These are phyloP conservation scores for Dendrobium nobile DNA, from an alignment of 106 monocot species.

Conservation along the genomic window DNA sequence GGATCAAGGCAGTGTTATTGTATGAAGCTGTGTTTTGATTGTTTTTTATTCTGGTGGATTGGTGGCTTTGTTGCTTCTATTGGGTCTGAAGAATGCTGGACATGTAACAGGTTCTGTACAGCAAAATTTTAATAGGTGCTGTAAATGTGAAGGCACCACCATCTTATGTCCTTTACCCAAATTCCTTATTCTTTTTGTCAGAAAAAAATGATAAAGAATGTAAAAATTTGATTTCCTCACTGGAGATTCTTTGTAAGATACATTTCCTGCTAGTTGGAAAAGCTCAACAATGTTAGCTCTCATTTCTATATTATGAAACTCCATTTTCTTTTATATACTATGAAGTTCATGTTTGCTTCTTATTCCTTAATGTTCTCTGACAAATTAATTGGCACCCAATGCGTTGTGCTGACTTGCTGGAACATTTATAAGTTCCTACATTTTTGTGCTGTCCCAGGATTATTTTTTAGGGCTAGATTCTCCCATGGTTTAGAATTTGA, in stretches of 20 bases:
- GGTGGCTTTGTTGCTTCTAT: constrained; percentile 3
- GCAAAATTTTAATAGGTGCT: background rate
- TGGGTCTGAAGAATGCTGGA: background rate
- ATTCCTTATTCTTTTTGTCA: constrained; percentile 6
- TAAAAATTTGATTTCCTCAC: background rate
- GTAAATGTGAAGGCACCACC: background rate
- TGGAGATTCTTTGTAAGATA: constrained; percentile 8
- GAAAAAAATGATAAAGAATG: background rate
- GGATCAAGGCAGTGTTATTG: background rate
- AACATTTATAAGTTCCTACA: no score
- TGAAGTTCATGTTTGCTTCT: background rate
- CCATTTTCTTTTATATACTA: background rate
- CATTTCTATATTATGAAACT: background rate
- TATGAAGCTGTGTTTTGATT: background rate
- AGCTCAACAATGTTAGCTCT: background rate
- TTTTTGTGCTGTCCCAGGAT: no score
- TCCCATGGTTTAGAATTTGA: no score
- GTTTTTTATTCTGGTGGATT: constrained; percentile 1
- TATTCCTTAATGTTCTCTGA: background rate
- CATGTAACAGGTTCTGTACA: background rate
- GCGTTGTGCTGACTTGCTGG: no score
- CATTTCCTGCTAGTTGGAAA: background rate
- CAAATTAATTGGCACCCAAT: background rate
- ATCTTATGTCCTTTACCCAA: background rate
- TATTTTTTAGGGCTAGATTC: no score